Base-by-base conservation (phyloP, 2,329 filamentous ascomycete genomes). In the Xylariaceae sp. region DNA sequence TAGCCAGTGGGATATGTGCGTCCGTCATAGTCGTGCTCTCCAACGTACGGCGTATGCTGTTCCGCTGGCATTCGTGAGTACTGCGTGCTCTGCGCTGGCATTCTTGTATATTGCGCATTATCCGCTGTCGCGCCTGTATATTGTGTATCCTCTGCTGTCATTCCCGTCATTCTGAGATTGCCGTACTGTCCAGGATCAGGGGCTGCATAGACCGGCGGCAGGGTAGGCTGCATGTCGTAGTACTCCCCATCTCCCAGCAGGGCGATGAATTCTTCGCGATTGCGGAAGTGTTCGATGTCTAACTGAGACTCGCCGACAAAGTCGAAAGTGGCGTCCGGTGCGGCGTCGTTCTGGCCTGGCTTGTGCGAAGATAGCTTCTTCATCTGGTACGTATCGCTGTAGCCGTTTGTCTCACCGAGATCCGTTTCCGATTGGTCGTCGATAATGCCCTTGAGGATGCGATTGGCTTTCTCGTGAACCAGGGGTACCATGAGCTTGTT, bases 401-500 rank as follows among this genome's bases (percentile, higher is more conserved):
- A 91, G n/a, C 86, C 87, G 34, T 83, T 86, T 8, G 77, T 79
- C 1, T 78, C 79, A 18, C 83, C 81, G 23, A 84, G 79, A 2
- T 83, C 82, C 52, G 89, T 85, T 7, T 80, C 81, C n/a, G 93
- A 76, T 4, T 92, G 86, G 13, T 91, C 92, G 13, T 84, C 85
- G 72, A 96, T 96, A 49, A 97, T 81, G 47, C 88, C 83, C n/a
- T 87, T 86, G 8, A 97, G 81, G 42, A 93, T 80, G 59, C 93
- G 90, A 67, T 92, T 89, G 2, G 90, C 89, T 74, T 88, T 94
- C 58, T 89, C 88, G 68, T 94, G 88, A 2, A 97, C 93, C 91
- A 97, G 96, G 3, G 93, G 93, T 0, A 91, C 95, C 67, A 93
- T 92, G n/a, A 97, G 80, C 4, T 89, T 88, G 73, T 88, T 89